phyloP scores from a whole-genome alignment of 116 monocot genomes.

The Cymodocea nodosa region DNA sequence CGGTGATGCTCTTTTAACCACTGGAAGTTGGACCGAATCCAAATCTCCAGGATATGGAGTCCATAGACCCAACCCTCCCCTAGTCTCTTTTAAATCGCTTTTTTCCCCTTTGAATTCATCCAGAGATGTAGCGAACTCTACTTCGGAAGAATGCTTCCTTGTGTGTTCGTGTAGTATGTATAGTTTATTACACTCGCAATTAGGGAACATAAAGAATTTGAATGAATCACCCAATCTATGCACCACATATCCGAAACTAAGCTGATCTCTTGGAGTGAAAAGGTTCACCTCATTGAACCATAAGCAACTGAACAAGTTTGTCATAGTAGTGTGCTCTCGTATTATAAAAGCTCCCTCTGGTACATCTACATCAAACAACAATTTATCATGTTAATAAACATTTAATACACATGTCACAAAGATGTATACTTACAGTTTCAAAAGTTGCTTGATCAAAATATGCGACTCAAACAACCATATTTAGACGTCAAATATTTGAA shows the following conservation, averaged over 20 bases:
- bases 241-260: conserved; percentile 87
- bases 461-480: too few relatives aligned
- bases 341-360: conserved; percentile 92
- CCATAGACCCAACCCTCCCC: conserved; percentile 91
- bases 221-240: conserved; percentile 65
- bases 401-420: too few relatives aligned
- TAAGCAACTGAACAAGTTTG: conserved; percentile 88
- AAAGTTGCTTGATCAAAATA: too few relatives aligned
- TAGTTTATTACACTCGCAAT: conserved; percentile 92
- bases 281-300: conserved; percentile 99
- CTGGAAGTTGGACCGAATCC: conserved; percentile 56
- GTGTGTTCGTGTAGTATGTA: conserved; percentile 75
- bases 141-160: conserved; percentile 77
- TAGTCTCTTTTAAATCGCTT: conserved; percentile 52
- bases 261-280: conserved; percentile 91
- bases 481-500: too few relatives aligned
- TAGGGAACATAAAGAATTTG: conserved; percentile 90
- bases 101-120: conserved; percentile 52
- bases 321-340: conserved; percentile 78
- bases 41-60: conserved; percentile 72
- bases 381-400: background rate
- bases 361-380: conserved; percentile 51
- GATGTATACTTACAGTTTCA: too few relatives aligned
- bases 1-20: conserved; percentile 49
- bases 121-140: conserved; percentile 89